These are phyloP conservation scores for Rehmannia glutinosa DNA, from an alignment of 257 asterid genomes.

Conservation along the genomic window DNA sequence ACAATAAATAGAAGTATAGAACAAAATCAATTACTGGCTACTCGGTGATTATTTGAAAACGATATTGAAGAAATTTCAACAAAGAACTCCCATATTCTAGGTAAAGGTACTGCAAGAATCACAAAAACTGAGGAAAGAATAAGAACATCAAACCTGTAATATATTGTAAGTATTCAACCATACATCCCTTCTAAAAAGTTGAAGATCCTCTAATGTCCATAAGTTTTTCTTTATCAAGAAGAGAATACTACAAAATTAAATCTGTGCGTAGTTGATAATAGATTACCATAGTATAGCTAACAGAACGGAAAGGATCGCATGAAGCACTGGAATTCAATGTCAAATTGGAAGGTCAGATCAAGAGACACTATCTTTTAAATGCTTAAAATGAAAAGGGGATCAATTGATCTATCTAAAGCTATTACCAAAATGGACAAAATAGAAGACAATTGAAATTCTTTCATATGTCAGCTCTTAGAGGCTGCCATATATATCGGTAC, in stretches of 20 bases:
- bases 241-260: background rate
- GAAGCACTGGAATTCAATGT: background rate
- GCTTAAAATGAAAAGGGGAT: background rate
- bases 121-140: background rate
- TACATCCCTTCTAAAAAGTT: background rate
- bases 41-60: background rate
- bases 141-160: background rate
- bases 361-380: background rate
- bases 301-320: background rate
- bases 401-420: background rate
- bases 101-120: background rate
- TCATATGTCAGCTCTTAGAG: background rate
- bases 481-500: background rate
- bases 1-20: background rate
- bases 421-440: background rate
- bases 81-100: background rate
- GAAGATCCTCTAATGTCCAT: background rate
- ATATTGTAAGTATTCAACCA: background rate
- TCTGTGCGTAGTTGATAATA: background rate
- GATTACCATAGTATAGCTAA: background rate
- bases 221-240: background rate
- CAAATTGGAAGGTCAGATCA: background rate
- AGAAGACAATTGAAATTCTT: background rate
- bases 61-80: background rate
- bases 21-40: background rate